Evolutionary conservation across 371 early-diverging fungal species (phyloP).

Genomic region (Lichtheimia corymbifera): DNA sequence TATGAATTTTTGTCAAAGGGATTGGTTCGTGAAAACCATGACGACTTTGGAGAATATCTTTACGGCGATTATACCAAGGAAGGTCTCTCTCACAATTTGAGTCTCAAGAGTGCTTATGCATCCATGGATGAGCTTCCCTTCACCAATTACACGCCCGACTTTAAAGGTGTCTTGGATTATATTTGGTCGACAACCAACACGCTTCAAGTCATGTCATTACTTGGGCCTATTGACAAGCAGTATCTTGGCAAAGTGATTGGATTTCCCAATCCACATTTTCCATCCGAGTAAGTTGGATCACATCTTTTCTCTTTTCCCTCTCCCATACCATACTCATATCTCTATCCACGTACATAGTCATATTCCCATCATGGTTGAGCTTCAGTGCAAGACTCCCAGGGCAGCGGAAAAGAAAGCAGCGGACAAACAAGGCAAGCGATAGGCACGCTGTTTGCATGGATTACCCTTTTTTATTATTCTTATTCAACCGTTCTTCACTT

Average conservation of each 20-base stretch:
- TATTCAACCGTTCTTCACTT: neutral
- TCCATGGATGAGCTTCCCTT: slow-evolving; percentile 79
- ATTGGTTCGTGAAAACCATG: slow-evolving; percentile 73
- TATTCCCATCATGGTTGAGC: slow-evolving; percentile 12
- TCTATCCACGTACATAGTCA: neutral
- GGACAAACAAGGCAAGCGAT: slow-evolving; percentile 5
- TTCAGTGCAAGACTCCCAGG: slow-evolving; percentile 1
- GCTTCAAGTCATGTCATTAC: slow-evolving; percentile 76
- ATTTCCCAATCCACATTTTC: slow-evolving; percentile 93
- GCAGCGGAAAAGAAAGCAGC: slow-evolving; percentile 10
- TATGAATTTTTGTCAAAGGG: slow-evolving; percentile 85
- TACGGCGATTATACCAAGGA: slow-evolving; percentile 89
- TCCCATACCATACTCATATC: neutral
- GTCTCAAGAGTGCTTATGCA: slow-evolving; percentile 84
- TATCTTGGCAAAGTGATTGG: slow-evolving; percentile 84
- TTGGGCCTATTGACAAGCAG: slow-evolving; percentile 85
- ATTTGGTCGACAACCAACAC: slow-evolving; percentile 91
- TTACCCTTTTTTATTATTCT: neutral
- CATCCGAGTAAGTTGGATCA: slow-evolving; percentile 77
- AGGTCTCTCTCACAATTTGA: slow-evolving; percentile 79
- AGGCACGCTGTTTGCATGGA: neutral
- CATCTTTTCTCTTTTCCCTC: too few species aligned
- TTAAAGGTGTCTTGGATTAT: slow-evolving; percentile 96
- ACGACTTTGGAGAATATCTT: slow-evolving; percentile 77
- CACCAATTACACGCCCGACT: slow-evolving; percentile 95